Evolutionary conservation across 495 filamentous ascomycete genomes (phyloP).

Genomic region (Margaritispora aquatica): DNA sequence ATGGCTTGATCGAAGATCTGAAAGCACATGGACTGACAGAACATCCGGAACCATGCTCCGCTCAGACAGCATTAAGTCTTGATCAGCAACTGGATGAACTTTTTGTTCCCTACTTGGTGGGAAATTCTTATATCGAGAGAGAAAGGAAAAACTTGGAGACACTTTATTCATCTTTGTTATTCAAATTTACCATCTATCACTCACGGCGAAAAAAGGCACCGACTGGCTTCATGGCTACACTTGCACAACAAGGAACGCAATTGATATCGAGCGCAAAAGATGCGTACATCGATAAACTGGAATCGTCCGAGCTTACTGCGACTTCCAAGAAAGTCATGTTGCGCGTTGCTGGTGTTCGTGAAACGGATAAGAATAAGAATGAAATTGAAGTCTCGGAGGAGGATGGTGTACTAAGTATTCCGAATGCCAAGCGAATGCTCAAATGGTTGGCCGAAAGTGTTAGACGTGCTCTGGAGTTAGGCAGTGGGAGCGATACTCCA

Average conservation of each 20-base stretch:
- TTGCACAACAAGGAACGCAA: constrained; percentile 82
- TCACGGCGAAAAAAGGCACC: constrained; percentile 75
- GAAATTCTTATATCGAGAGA: constrained; percentile 91
- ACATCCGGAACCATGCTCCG: constrained; percentile 83
- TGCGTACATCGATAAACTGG: constrained; percentile 76
- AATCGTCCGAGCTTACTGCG: constrained; percentile 75
- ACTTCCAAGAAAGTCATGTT: constrained; percentile 84
- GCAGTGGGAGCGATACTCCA: constrained; percentile 77
- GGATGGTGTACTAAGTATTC: constrained; percentile 75
- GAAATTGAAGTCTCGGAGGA: constrained; percentile 87
- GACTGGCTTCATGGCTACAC: constrained; percentile 80
- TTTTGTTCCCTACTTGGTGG: constrained; percentile 91
- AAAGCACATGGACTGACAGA: constrained; percentile 94
- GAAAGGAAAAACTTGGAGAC: constrained; percentile 88
- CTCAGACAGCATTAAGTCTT: constrained; percentile 75
- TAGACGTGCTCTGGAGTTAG: constrained; percentile 84
- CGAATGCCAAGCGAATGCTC: constrained; percentile 91
- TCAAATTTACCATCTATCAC: constrained; percentile 94
- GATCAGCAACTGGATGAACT: constrained; percentile 97
- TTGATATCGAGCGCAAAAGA: constrained; percentile 74
- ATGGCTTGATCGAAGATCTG: constrained; percentile 79
- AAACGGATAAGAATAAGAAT: constrained; percentile 45
- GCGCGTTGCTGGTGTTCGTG: constrained; percentile 64
- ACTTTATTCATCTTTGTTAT: constrained; percentile 83
- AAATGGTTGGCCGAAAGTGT: constrained; percentile 97